Conservation (phyloP, 371 early-diverging fungal genomes). For the Lichtheimia ornata region DNA sequence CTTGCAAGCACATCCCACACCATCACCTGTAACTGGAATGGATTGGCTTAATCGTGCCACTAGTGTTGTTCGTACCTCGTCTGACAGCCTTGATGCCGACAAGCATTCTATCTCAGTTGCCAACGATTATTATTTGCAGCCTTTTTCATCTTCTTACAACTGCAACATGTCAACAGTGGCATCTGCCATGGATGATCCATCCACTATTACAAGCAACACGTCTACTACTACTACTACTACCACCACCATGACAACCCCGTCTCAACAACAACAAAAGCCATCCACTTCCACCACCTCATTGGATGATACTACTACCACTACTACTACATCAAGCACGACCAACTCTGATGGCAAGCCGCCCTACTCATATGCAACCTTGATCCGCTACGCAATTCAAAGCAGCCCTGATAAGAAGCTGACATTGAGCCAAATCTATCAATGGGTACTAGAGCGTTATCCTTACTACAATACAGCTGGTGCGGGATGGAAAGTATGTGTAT, state of each 20-base stretch:
- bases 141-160: no score
- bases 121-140: no score
- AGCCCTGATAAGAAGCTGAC: conserved; percentile 72
- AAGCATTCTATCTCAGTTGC: no score
- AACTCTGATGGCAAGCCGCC: conserved; percentile 62
- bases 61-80: no score
- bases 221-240: not conserved
- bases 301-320: not conserved
- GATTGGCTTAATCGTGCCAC: no score
- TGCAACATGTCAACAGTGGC: no score
- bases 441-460: conserved; percentile 76
- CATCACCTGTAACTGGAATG: no score
- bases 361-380: conserved; percentile 84
- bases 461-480: conserved; percentile 71
- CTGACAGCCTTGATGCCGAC: no score
- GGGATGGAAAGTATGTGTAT: conserved; percentile 72
- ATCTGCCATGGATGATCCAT: not conserved
- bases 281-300: not conserved
- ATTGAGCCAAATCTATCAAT: conserved; percentile 86
- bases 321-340: not conserved
- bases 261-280: conserved; percentile 2
- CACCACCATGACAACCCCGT: not conserved
- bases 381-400: conserved; percentile 81
- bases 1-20: no score
- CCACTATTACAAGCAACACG: not conserved